A percentile compares a stretch with the other conserved stretches of the same genome.
These are phyloP conservation scores for Wilcoxina mikolae DNA, from an alignment of 495 filamentous ascomycete species.

Conservation along the genomic window DNA sequence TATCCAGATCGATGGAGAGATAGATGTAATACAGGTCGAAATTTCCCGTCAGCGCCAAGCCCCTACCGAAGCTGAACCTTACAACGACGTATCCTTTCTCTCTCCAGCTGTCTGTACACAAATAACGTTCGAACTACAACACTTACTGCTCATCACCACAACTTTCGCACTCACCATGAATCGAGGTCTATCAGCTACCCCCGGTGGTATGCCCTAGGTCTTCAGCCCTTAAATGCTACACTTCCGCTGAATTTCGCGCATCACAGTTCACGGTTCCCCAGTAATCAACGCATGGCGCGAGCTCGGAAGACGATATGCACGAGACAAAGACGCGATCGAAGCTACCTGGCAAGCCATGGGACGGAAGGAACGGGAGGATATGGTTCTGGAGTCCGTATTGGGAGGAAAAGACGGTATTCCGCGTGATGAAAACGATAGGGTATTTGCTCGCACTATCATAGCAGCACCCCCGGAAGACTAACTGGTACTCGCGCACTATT, in stretches of 20 bases:
- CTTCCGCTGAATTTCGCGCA: neutral
- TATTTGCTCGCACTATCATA: neutral
- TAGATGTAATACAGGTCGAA: too few species aligned
- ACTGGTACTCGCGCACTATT: constrained; percentile 3
- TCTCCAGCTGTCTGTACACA: too few species aligned
- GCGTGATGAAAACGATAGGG: neutral
- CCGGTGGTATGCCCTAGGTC: neutral
- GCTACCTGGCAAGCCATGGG: constrained; percentile 7
- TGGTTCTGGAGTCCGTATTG: neutral
- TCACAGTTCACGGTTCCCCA: neutral
- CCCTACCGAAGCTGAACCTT: too few species aligned
- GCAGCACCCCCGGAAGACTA: neutral
- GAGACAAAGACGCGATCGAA: constrained; percentile 11
- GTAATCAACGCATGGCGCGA: constrained; percentile 9
- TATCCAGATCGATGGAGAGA: too few species aligned
- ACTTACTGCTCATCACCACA: too few species aligned
- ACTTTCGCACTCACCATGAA: neutral
- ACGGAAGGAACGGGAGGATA: constrained; percentile 2
- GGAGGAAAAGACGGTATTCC: constrained; percentile 2
- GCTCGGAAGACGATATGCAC: constrained; percentile 5
- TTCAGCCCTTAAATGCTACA: neutral
- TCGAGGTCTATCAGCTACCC: neutral
- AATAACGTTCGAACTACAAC: too few species aligned
- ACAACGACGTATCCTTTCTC: too few species aligned
- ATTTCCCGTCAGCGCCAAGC: too few species aligned